phyloP scores from a whole-genome alignment of 2,329 filamentous ascomycete species.

The Ophiocordyceps camponoti-floridani region DNA sequence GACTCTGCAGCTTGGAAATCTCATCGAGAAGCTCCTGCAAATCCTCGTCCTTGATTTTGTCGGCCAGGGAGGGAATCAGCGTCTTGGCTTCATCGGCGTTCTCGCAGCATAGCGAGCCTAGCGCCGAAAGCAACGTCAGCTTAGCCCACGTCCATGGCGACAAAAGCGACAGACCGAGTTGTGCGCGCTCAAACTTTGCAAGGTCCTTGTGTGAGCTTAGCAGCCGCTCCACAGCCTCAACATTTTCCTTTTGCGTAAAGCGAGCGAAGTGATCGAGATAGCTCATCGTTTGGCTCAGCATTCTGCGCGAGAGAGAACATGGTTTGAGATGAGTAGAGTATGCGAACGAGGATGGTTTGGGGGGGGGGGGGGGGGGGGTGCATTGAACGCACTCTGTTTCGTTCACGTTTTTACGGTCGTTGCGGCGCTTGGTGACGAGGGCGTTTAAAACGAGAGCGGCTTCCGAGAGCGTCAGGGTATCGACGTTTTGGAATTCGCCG shows the following conservation, averaged over 20 bases:
- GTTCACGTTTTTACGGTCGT: slow-evolving; percentile 65
- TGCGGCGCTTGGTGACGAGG: slow-evolving; percentile 62
- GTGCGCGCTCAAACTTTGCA: slow-evolving; percentile 82
- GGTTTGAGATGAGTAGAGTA: background rate
- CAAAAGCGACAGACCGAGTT: slow-evolving; percentile 46
- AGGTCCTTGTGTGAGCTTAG: slow-evolving; percentile 64
- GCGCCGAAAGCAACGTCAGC: background rate
- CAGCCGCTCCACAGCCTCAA: slow-evolving; percentile 82
- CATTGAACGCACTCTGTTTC: slow-evolving; percentile 58
- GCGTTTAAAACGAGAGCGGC: slow-evolving; percentile 84
- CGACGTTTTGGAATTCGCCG: slow-evolving; percentile 84
- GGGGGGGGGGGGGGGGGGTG: background rate
- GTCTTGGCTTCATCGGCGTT: slow-evolving; percentile 91
- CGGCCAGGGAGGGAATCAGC: slow-evolving; percentile 70
- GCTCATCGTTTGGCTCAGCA: slow-evolving; percentile 72
- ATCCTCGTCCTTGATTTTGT: slow-evolving; percentile 83
- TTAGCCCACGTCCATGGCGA: background rate
- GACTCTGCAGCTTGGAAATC: slow-evolving; percentile 55
- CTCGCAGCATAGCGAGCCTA: slow-evolving; percentile 83
- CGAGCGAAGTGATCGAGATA: slow-evolving; percentile 91
- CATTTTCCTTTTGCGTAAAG: slow-evolving; percentile 88
- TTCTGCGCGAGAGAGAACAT: slow-evolving; percentile 23
- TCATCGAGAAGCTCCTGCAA: slow-evolving; percentile 79
- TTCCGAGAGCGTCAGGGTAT: slow-evolving; percentile 82
- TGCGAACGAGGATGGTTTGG: background rate